phyloP scores from a whole-genome alignment of 78 protist genomes.

The Tieghemostelium lacteum region DNA sequence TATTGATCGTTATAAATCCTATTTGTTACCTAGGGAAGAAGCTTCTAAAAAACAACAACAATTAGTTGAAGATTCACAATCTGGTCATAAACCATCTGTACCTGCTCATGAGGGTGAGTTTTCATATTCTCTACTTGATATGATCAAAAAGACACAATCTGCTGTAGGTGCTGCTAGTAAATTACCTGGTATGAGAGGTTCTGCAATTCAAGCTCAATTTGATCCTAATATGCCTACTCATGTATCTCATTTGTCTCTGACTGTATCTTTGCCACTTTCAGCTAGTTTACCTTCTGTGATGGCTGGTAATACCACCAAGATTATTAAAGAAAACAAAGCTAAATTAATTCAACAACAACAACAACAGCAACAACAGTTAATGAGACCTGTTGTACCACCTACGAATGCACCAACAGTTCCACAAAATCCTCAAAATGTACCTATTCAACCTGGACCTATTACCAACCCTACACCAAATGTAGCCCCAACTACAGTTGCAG shows the following conservation, averaged over 20 bases:
- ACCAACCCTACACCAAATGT: neutral
- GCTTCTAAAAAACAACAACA: neutral
- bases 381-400: neutral
- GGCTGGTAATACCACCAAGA: slow-evolving; percentile 12
- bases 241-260: slow-evolving; percentile 10
- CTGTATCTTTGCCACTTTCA: neutral
- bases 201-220: slow-evolving; percentile 14
- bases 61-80: neutral
- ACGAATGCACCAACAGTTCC: neutral
- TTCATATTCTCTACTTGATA: slow-evolving; percentile 32
- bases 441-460: neutral
- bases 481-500: neutral
- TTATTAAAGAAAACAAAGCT: slow-evolving; percentile 44
- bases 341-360: slow-evolving; percentile 19
- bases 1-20: slow-evolving; percentile 28
- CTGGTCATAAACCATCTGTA: neutral
- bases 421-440: neutral
- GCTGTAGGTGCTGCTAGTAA: too few species aligned
- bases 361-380: slow-evolving; percentile 2
- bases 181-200: slow-evolving; percentile 38
- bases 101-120: neutral
- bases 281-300: slow-evolving; percentile 11
- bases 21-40: neutral
- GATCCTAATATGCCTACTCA: slow-evolving; percentile 1
- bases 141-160: neutral